Conservation (phyloP, 805 yeast genomes). For the Metschnikowia cerradonensis region DNA sequence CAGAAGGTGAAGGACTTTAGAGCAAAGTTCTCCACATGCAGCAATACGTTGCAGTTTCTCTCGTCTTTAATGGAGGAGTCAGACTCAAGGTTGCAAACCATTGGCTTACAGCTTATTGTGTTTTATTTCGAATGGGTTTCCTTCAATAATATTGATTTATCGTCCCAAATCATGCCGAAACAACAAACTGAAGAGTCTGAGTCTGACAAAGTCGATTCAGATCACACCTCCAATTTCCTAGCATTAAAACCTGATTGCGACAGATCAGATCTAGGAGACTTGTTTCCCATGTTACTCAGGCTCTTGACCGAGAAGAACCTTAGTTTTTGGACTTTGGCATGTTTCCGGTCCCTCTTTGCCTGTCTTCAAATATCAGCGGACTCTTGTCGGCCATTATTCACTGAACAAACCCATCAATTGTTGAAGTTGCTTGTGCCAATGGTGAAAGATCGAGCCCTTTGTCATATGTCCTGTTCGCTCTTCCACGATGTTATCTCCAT, state of each 20-base stretch:
- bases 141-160: no score
- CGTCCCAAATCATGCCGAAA: neutral
- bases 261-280: neutral
- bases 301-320: conserved; percentile 5
- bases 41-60: conserved; percentile 22
- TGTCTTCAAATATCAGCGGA: neutral
- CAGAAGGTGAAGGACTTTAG: conserved; percentile 21
- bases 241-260: neutral
- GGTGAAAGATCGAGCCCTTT: conserved; percentile 27
- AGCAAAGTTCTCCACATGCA: conserved; percentile 1
- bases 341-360: conserved; percentile 10
- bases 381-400: neutral
- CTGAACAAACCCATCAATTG: conserved; percentile 16
- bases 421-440: conserved; percentile 35
- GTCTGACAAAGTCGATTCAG: neutral
- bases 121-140: conserved; percentile 16
- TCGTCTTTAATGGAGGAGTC: conserved; percentile 21
- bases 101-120: conserved; percentile 27
- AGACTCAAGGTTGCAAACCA: conserved; percentile 12
- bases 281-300: neutral
- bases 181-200: neutral
- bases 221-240: neutral
- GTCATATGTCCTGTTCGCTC: conserved; percentile 30
- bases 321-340: conserved; percentile 26
- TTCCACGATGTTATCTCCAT: conserved; percentile 15